A percentile compares a stretch with the other conserved stretches of the same genome.
Evolutionary conservation across 148 eudicot species (phyloP).

Genomic region (Spergularia bocconei): DNA sequence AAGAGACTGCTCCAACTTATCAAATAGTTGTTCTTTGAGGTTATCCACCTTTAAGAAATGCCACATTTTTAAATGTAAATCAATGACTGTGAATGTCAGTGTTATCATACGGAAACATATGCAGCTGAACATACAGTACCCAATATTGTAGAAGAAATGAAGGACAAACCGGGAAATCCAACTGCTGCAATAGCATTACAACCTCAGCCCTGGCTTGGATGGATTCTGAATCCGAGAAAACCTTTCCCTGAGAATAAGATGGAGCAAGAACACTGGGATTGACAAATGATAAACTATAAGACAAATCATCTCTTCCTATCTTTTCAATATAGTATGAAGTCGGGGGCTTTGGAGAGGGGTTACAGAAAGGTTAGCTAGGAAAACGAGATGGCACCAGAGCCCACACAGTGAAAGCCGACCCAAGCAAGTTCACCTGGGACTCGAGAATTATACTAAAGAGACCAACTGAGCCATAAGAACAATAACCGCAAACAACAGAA

Average conservation of each 20-base stretch:
- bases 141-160: conserved; percentile 15
- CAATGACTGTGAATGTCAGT: not conserved
- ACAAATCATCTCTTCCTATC: not conserved
- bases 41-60: conserved; percentile 65
- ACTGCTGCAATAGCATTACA: conserved; percentile 95
- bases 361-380: not conserved
- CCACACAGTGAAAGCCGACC: not conserved
- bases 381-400: not conserved
- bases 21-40: conserved; percentile 80
- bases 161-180: conserved; percentile 85
- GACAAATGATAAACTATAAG: not conserved
- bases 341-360: not conserved
- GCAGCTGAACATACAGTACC: conserved; percentile 3
- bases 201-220: conserved; percentile 99
- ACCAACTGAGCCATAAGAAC: not conserved
- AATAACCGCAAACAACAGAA: not conserved
- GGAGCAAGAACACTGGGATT: not conserved
- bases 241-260: conserved; percentile 58
- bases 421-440: not conserved
- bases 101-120: not conserved
- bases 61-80: conserved; percentile 16
- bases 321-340: too few relatives aligned
- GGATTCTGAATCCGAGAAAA: conserved; percentile 95
- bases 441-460: not conserved
- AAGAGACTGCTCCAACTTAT: conserved; percentile 84